Percentiles rank a stretch among this genome's conserved stretches.
Evolutionary conservation across 1,284 basidiomycete genomes (phyloP).

Genomic region (Prillingera fragicola): DNA sequence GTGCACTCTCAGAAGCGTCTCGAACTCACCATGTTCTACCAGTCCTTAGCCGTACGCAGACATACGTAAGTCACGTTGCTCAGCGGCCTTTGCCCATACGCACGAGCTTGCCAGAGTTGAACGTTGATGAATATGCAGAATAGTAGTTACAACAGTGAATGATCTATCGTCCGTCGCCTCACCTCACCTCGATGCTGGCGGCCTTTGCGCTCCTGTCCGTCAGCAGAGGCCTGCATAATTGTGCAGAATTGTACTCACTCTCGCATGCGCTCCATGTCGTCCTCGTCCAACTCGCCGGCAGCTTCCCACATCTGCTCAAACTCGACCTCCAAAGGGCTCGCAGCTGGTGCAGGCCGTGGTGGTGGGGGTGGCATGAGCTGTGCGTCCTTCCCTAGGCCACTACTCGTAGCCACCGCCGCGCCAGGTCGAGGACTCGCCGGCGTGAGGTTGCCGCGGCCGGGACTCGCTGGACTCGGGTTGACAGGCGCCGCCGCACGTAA

Average conservation of each 20-base stretch:
- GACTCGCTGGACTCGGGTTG: constrained; percentile 8
- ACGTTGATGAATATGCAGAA: not conserved
- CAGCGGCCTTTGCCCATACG: too few species aligned
- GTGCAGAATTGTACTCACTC: constrained; percentile 33
- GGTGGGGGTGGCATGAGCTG: constrained; percentile 28
- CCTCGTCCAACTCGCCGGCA: constrained; percentile 79
- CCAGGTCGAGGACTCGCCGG: constrained; percentile 29
- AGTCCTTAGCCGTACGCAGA: too few species aligned
- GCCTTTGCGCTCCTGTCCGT: constrained; percentile 4
- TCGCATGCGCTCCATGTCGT: constrained; percentile 53
- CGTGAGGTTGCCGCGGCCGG: constrained; percentile 21
- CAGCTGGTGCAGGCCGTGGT: constrained; percentile 31
- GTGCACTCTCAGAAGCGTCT: too few species aligned
- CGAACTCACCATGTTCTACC: too few species aligned
- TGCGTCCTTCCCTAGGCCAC: not conserved
- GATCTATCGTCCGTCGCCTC: not conserved
- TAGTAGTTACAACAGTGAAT: not conserved
- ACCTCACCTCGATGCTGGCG: constrained; percentile 1
- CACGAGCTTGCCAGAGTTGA: too few species aligned
- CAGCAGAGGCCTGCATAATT: not conserved
- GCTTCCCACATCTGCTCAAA: constrained; percentile 92
- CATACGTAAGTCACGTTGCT: too few species aligned
- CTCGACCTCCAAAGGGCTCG: constrained; percentile 67
- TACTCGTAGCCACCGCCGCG: not conserved
- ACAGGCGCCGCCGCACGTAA: constrained; percentile 10